Evolutionary conservation across 2,329 filamentous ascomycete species (phyloP), one percentile per base, ranked within the genome.

Genomic region (Phaeosphaeriaceae sp.): DNA sequence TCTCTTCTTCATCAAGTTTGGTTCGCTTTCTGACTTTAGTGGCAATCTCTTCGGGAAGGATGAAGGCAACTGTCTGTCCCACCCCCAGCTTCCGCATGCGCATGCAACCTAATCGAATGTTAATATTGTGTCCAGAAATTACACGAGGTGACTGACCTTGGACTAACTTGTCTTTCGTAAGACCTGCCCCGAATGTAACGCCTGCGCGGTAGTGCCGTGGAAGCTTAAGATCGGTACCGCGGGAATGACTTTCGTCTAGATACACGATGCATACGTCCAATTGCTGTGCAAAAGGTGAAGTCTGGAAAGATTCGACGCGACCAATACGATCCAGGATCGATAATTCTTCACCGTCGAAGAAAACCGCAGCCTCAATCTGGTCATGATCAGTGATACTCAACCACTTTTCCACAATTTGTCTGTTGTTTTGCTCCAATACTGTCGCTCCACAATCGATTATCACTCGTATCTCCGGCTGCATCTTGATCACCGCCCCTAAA

Each of bases 381-480:
- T 60, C 49, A 27, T 47, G 21, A 10, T 11, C 20, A 15, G 58
- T 80, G 1, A 82, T 68, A 0, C 67, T 60, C 0, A 89, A 62
- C 86, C 86, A 88, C 2, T 73, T 71, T 9, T 75, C 67, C 0
- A 81, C 86, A 0, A 89, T 40, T 0, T 78, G 54, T 5, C 41
- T 9, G 42, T 76, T 76, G 24, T 77, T 80, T 0, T 88, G 73
- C 27, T 92, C 89, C 0, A 93, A 71, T 5, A 93, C 84, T 49
- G 89, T 86, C 0, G 90, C 89, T 0, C 90, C 90, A 0, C 90
- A 89, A 61, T 93, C 89, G 0, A 93, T 79, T 1, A 93, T 83
- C 0, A 92, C 88, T 0, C 83, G 81, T 0, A 85, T 78, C 0
- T 75, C 69, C 0, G 78, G 75, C 0, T 78, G 45, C 46, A 85